Base-by-base conservation (phyloP, 352 stramenopile genomes). In the Globisporangium carolinianum region DNA sequence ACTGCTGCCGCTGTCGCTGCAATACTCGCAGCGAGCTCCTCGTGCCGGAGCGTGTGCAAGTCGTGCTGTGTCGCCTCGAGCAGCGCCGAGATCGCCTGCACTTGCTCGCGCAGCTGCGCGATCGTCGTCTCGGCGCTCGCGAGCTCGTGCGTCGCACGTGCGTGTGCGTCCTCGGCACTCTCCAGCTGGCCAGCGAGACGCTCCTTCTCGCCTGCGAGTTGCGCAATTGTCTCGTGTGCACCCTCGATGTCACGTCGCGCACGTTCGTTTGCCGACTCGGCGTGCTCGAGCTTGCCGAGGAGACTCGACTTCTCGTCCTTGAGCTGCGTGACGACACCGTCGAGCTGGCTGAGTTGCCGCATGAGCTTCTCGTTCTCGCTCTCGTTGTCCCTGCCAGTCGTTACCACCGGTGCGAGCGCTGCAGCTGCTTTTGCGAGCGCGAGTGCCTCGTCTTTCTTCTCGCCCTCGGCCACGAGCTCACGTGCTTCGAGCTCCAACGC, bases 21-120 rank as follows among this genome's bases (percentile, higher is more conserved):
- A 36, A 71, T 62, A 48, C 74, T 89, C 6, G 68, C 72, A 0
- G 62, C 72, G 12, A 87, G 57, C 36, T 89, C 71, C 7, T 73
- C 58, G 32, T 86, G 65, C 12, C 67, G 70, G 14, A 87, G 53
- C 1, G 50, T 62, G 46, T 75, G 68, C 11, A 87, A 63, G 39
- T 89, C 68, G 8, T 71, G 54, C 53, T 89, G 74, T 5, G 76
- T 81, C 24, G 67, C 51, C 17, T 72, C 66, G 4, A 89, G 47
- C 48, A 84, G 75, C 24, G 62, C 67, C 11, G 79, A 83, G 37
- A 89, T 75, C 53, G 87, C 74, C 11, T 69, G 72, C 36, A 87
- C 74, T 47, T 89, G 72, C 47, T 79, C 65, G 35, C 80, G 74
- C 37, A 89, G 57, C n/a, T 82, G 55, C 15, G 47, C 55, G 62